Evolutionary conservation across 2,329 filamentous ascomycete genomes (phyloP).

Genomic region (Beauveria medogensis): DNA sequence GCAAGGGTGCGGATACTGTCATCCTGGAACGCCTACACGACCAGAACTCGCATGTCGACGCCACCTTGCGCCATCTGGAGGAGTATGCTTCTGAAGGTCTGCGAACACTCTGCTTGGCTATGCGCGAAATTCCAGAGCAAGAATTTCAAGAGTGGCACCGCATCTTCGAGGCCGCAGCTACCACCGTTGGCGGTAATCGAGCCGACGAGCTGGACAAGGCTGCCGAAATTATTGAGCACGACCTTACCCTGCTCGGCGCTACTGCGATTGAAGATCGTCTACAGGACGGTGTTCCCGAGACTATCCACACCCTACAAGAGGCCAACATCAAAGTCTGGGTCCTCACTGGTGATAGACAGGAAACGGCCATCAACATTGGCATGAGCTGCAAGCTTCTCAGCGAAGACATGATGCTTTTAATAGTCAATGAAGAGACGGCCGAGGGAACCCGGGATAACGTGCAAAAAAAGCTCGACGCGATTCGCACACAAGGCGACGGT

Average conservation of each 20-base stretch:
- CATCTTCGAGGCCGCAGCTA: conserved; percentile 80
- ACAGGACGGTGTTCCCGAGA: conserved; percentile 95
- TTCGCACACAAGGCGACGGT: conserved; percentile 71
- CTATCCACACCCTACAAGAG: conserved; percentile 92
- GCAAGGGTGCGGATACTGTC: conserved; percentile 95
- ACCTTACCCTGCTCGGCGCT: conserved; percentile 83
- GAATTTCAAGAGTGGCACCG: conserved; percentile 84
- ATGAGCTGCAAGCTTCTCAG: conserved; percentile 99
- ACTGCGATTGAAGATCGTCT: conserved; percentile 96
- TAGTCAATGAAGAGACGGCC: conserved; percentile 84
- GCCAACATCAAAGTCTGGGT: conserved; percentile 99
- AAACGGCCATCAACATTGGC: conserved; percentile 98
- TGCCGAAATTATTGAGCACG: conserved; percentile 87
- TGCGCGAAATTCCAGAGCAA: conserved; percentile 84
- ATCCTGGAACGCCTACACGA: conserved; percentile 84
- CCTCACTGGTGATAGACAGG: conserved; percentile 91
- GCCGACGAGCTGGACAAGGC: conserved; percentile 96
- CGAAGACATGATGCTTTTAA: conserved; percentile 96
- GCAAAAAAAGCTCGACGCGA: conserved; percentile 86
- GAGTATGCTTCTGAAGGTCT: conserved; percentile 96
- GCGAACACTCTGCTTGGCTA: conserved; percentile 86
- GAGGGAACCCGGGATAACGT: conserved; percentile 78
- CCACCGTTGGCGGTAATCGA: conserved; percentile 85
- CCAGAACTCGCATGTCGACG: conserved; percentile 78
- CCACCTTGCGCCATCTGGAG: conserved; percentile 90